Base-by-base conservation (phyloP, 1,139 yeast genomes). In the Saccharomycopsis hybrid region DNA sequence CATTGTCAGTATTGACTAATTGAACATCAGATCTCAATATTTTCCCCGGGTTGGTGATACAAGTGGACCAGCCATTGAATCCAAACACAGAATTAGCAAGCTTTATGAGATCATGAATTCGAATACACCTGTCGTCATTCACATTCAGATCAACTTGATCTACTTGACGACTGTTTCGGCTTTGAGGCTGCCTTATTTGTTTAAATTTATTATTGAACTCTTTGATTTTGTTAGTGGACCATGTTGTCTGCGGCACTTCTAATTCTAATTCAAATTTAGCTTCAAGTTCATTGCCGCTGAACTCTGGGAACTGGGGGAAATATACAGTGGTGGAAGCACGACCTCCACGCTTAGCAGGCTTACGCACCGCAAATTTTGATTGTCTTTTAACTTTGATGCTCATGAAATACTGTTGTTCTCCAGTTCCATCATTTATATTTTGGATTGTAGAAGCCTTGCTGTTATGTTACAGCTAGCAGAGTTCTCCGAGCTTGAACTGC, bases 1-100 rank as follows among this genome's bases (percentile, higher is more conserved):
- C 24, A n/a, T 38, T 27, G 28, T 32, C 8, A 33, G 24, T 25
- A 3, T 40, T 29, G 32, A 7, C 35, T 9, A 8, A 33, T n/a
- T 35, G 32, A 11, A 44, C 42, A 11, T 44, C 45, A 5, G 44
- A 36, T 24, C 27, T 25, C 13, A 45, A 30, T 3, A 46, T 25
- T 28, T 29, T 36, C 9, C 45, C 43, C 13, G 42, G 25, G 4
- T 54, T 54, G 1, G 53, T 41, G 1, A 76, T 58, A 46, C 62
- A 62, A 2, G 74, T 67, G 2, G 73, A 68, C 81, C 81, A 76
- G 13, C 80, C 80, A 49, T 73, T 65, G 57, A 66, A 73, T 1
- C 80, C 81, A 63, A 74, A 76, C 1, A 69, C 64, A 11, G 68
- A 70, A 54, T 76, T 76, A 2, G 78, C 77, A 18, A 59, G n/a